Conservation (phyloP, 2,329 filamentous ascomycete species). For the Alternaria rosae region DNA sequence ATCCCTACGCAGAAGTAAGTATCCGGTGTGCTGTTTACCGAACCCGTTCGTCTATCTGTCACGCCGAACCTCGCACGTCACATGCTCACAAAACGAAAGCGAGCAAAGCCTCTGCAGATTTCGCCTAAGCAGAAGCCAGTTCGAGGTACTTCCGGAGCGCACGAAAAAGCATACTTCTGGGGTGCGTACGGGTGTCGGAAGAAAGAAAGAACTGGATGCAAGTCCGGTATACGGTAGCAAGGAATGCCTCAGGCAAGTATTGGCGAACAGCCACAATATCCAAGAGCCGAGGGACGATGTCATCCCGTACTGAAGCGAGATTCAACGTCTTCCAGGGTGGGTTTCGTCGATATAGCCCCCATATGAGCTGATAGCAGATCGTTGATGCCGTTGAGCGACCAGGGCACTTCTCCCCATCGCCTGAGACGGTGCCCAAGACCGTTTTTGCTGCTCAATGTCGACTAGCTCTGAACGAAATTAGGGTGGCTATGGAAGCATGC, state of each 20-base stretch:
- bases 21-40: slow-evolving; percentile 13
- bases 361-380: slow-evolving; percentile 17
- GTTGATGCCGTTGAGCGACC: slow-evolving; percentile 13
- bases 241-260: slow-evolving; percentile 3
- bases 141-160: slow-evolving; percentile 12
- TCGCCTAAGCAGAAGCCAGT: slow-evolving; percentile 3
- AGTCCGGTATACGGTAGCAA: slow-evolving; percentile 13
- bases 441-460: background rate
- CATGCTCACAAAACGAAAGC: slow-evolving; percentile 3
- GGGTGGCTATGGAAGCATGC: slow-evolving; percentile 1
- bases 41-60: slow-evolving; percentile 6
- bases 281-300: slow-evolving; percentile 10
- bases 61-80: slow-evolving; percentile 10
- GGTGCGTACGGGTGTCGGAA: slow-evolving; percentile 16
- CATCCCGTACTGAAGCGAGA: slow-evolving; percentile 13
- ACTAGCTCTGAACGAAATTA: background rate
- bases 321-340: slow-evolving; percentile 10
- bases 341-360: slow-evolving; percentile 9
- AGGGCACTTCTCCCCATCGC: slow-evolving; percentile 13
- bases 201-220: slow-evolving; percentile 16
- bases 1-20: slow-evolving; percentile 17
- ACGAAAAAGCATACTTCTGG: slow-evolving; percentile 12
- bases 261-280: background rate
- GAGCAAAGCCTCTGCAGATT: background rate
- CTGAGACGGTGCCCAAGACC: background rate